phyloP scores from a whole-genome alignment of 192 early-diverging fungal species.

The Coemansia nantahalensis region DNA sequence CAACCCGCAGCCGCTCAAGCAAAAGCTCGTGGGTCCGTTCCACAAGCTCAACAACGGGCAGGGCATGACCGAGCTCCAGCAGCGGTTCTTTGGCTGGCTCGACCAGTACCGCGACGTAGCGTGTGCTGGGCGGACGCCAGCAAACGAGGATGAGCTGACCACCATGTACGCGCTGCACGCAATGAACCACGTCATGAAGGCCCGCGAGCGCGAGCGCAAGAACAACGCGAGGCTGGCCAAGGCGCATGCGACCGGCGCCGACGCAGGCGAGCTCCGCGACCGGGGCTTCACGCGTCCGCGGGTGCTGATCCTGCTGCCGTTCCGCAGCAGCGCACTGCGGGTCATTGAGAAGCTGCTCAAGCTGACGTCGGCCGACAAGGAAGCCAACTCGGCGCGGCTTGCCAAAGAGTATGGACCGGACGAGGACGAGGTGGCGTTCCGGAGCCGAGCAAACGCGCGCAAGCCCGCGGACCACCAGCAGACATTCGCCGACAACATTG shows the following conservation, averaged over 20 bases:
- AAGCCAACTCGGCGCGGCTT: conserved; percentile 79
- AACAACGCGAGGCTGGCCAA: conserved; percentile 74
- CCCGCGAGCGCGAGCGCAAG: conserved; percentile 60
- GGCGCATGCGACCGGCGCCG: conserved; percentile 56
- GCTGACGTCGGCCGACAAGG: conserved; percentile 75
- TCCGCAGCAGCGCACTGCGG: conserved; percentile 78
- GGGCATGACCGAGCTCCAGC: conserved; percentile 55
- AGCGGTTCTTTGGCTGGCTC: conserved; percentile 59
- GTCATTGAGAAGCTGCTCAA: conserved; percentile 73
- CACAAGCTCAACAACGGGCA: conserved; percentile 27
- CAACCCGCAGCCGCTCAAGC: conserved; percentile 27
- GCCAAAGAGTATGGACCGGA: conserved; percentile 71
- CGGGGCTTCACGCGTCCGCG: conserved; percentile 95
- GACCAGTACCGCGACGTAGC: conserved; percentile 77
- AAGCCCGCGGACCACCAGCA: conserved; percentile 78
- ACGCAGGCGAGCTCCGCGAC: conserved; percentile 79
- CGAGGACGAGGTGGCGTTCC: conserved; percentile 56
- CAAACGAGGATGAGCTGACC: conserved; percentile 69
- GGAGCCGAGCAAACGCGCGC: conserved; percentile 29
- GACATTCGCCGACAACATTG: conserved; percentile 92
- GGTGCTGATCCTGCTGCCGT: conserved; percentile 86
- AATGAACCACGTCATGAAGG: conserved; percentile 88
- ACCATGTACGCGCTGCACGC: conserved; percentile 76
- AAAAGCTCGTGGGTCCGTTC: conserved; percentile 31
- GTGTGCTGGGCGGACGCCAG: conserved; percentile 59